Conservation (phyloP, 768 basidiomycete species). For the Peribolospora baueri region DNA sequence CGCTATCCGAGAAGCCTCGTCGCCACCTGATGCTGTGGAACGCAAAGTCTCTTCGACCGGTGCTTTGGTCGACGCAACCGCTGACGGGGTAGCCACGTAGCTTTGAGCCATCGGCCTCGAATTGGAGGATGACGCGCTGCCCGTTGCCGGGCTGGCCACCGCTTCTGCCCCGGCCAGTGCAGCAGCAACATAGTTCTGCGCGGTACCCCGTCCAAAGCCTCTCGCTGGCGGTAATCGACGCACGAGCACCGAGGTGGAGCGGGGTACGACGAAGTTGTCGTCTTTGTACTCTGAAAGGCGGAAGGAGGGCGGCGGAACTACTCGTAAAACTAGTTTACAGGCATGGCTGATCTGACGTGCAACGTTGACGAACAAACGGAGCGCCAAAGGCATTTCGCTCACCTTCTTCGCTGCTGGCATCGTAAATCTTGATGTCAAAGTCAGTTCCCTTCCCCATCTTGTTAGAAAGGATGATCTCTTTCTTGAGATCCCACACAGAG, state of each 20-base stretch:
- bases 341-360: too few relatives aligned
- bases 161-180: conserved; percentile 9
- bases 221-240: conserved; percentile 57
- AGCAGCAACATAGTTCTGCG: conserved; percentile 21
- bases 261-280: conserved; percentile 71
- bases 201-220: conserved; percentile 18
- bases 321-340: not conserved
- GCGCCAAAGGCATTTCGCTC: conserved; percentile 8
- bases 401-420: conserved; percentile 77
- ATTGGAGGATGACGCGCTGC: too few relatives aligned
- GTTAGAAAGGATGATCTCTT: conserved; percentile 89
- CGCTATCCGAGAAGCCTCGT: conserved; percentile 87
- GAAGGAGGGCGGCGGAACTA: not conserved
- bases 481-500: conserved; percentile 96
- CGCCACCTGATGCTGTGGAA: conserved; percentile 27
- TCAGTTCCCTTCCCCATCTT: conserved; percentile 78
- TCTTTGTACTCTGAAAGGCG: conserved; percentile 52
- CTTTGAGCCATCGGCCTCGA: conserved; percentile 33
- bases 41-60: conserved; percentile 15
- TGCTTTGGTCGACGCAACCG: not conserved
- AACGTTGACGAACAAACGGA: not conserved
- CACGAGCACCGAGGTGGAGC: conserved; percentile 80
- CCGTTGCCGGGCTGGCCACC: conserved; percentile 46
- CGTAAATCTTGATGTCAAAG: conserved; percentile 76
- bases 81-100: conserved; percentile 28